A percentile compares a stretch with the other conserved stretches of the same genome.
phyloP scores from a whole-genome alignment of 2,329 filamentous ascomycete species.

The Colletotrichum costaricense region DNA sequence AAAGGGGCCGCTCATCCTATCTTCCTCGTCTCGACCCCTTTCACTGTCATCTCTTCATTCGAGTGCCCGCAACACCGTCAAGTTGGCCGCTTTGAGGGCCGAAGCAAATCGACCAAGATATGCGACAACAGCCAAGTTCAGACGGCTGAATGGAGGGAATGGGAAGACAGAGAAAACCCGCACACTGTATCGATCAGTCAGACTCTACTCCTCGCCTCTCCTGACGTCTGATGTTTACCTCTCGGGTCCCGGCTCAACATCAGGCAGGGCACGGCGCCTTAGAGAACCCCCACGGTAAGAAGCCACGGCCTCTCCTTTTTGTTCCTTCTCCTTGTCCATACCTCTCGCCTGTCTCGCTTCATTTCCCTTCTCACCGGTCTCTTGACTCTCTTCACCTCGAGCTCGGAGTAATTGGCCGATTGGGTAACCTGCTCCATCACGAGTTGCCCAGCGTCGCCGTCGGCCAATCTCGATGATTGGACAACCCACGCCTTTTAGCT shows the following conservation, averaged over 20 bases:
- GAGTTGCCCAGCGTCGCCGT: slow-evolving; percentile 8
- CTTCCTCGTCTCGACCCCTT: not conserved
- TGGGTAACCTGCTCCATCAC: slow-evolving; percentile 18
- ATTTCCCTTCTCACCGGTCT: not conserved
- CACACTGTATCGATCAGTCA: slow-evolving; percentile 4
- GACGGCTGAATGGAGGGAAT: not conserved
- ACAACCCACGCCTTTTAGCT: slow-evolving; percentile 19
- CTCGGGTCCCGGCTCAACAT: slow-evolving; percentile 1
- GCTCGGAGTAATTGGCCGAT: slow-evolving; percentile 9
- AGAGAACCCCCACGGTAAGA: slow-evolving; percentile 26
- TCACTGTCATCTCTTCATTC: not conserved
- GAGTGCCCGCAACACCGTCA: not conserved
- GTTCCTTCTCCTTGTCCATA: not conserved
- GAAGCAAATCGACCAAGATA: not conserved
- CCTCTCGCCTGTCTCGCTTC: not conserved
- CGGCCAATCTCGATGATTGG: slow-evolving; percentile 22
- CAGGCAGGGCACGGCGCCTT: not conserved
- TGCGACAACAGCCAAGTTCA: not conserved
- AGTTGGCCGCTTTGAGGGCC: not conserved
- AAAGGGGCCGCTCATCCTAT: slow-evolving; percentile 14
- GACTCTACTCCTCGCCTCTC: slow-evolving; percentile 2
- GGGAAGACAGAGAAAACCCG: not conserved
- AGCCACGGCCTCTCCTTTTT: slow-evolving; percentile 16
- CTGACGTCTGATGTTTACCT: not conserved
- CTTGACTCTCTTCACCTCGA: not conserved